Conservation (phyloP, 2,329 filamentous ascomycete genomes). For the Ceratocystis variospora region DNA sequence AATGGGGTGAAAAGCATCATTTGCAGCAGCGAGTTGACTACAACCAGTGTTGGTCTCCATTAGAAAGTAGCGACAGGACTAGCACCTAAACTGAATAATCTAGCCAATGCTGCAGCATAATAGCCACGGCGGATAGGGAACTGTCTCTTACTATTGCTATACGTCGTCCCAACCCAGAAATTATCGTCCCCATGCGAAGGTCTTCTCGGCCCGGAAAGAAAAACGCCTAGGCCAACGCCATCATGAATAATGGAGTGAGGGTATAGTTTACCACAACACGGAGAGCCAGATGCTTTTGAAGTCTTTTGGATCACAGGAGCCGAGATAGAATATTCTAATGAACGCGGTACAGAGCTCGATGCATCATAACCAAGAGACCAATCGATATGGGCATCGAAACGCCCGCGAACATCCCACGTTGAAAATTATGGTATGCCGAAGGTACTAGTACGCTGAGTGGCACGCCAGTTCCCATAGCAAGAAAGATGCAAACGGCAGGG, state of each 20-base stretch:
- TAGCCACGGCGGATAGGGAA: no score
- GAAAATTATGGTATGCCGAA: slow-evolving; percentile 44
- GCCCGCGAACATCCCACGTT: slow-evolving; percentile 58
- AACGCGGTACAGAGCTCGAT: slow-evolving; percentile 80
- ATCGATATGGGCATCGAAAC: slow-evolving; percentile 61
- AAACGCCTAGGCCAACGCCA: slow-evolving; percentile 55
- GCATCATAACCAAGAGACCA: slow-evolving; percentile 84
- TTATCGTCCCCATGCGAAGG: slow-evolving; percentile 54
- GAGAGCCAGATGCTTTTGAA: slow-evolving; percentile 71
- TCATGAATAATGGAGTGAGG: slow-evolving; percentile 69
- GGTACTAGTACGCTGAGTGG: slow-evolving; percentile 63
- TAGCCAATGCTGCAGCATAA: no score
- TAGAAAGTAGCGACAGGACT: slow-evolving; percentile 59
- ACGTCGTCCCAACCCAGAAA: slow-evolving; percentile 72
- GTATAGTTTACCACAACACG: slow-evolving; percentile 73
- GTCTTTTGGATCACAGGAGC: slow-evolving; percentile 42
- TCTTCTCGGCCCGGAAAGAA: slow-evolving; percentile 46
- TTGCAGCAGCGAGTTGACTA: slow-evolving; percentile 60
- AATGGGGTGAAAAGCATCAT: slow-evolving; percentile 60
- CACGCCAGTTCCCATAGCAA: slow-evolving; percentile 65
- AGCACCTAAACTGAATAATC: slow-evolving; percentile 27
- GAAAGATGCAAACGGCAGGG: slow-evolving; percentile 59
- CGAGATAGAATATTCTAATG: slow-evolving; percentile 61
- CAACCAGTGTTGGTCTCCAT: slow-evolving; percentile 64
- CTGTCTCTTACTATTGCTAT: slow-evolving; percentile 61